Conservation (phyloP, 495 filamentous ascomycete genomes). For the Aspergillus bridgeri region DNA sequence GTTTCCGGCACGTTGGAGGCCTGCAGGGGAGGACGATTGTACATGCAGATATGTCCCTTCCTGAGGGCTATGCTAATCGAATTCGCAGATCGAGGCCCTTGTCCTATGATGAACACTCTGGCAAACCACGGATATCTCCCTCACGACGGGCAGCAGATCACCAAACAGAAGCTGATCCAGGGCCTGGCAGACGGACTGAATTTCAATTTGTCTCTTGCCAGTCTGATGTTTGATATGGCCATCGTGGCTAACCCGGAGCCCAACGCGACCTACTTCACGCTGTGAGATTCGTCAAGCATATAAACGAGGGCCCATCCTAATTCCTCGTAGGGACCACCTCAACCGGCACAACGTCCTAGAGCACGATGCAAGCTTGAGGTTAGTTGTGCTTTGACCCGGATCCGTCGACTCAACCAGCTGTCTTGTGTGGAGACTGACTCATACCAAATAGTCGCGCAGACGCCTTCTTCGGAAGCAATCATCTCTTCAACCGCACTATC, state of each 20-base stretch:
- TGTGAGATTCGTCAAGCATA: constrained; percentile 17
- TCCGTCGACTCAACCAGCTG: constrained; percentile 9
- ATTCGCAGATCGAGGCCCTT: constrained; percentile 23
- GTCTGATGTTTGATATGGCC: constrained; percentile 40
- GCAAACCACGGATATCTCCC: constrained; percentile 58
- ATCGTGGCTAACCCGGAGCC: constrained; percentile 43
- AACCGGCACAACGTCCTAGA: constrained; percentile 47
- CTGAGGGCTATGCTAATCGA: background rate
- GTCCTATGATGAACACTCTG: constrained; percentile 54
- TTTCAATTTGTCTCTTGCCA: constrained; percentile 31
- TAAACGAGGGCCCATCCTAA: background rate
- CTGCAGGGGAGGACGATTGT: constrained; percentile 9
- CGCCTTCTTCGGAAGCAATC: constrained; percentile 38
- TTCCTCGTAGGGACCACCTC: constrained; percentile 31
- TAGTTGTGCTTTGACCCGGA: constrained; percentile 2
- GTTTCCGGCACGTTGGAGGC: background rate
- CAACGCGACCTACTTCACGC: constrained; percentile 48
- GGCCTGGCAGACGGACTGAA: constrained; percentile 43
- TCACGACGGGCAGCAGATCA: constrained; percentile 42
- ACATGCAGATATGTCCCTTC: background rate
- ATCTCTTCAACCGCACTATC: constrained; percentile 43
- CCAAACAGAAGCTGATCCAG: constrained; percentile 16
- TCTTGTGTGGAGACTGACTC: background rate
- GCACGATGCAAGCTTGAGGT: constrained; percentile 52
- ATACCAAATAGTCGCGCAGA: constrained; percentile 36